Conservation (phyloP, 2,329 filamentous ascomycete genomes). For the Trichoderma lentiforme region DNA sequence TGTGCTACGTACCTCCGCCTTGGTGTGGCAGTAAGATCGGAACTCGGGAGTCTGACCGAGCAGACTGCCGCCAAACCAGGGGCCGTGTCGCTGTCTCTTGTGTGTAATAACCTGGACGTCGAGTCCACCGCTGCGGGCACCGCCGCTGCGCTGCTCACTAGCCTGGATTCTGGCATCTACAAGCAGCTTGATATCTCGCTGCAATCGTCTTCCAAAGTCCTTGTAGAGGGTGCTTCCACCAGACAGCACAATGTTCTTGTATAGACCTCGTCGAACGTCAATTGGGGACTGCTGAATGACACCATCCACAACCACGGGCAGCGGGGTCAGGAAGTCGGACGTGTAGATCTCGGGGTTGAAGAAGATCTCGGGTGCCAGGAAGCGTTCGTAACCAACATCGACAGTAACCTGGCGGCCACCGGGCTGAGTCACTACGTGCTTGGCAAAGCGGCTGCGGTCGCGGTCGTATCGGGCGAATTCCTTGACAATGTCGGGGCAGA, state of each 20-base stretch:
- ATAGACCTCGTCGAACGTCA: conserved; percentile 91
- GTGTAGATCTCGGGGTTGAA: conserved; percentile 99
- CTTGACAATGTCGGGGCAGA: conserved; percentile 98
- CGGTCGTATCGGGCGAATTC: conserved; percentile 93
- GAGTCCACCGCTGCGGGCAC: conserved; percentile 87
- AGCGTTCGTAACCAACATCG: conserved; percentile 96
- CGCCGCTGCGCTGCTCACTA: conserved; percentile 86
- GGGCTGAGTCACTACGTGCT: conserved; percentile 82
- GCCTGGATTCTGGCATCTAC: conserved; percentile 91
- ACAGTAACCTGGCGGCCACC: conserved; percentile 82
- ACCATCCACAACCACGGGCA: conserved; percentile 89
- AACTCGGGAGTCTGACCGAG: conserved; percentile 97
- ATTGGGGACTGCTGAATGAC: conserved; percentile 98
- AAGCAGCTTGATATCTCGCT: conserved; percentile 94
- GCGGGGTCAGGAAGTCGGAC: conserved; percentile 93
- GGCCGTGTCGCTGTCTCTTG: conserved; percentile 94
- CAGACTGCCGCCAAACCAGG: conserved; percentile 97
- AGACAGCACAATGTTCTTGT: conserved; percentile 99
- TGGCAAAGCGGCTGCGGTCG: conserved; percentile 84
- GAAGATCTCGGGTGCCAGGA: conserved; percentile 97
- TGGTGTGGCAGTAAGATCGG: conserved; percentile 96
- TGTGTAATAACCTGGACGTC: conserved; percentile 97
- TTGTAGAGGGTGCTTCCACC: conserved; percentile 98
- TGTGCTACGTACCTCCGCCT: conserved; percentile 59
- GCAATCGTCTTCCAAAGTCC: conserved; percentile 92